Evolutionary conservation across 345 rosid genomes (phyloP).

Genomic region (Citrus australasica): DNA sequence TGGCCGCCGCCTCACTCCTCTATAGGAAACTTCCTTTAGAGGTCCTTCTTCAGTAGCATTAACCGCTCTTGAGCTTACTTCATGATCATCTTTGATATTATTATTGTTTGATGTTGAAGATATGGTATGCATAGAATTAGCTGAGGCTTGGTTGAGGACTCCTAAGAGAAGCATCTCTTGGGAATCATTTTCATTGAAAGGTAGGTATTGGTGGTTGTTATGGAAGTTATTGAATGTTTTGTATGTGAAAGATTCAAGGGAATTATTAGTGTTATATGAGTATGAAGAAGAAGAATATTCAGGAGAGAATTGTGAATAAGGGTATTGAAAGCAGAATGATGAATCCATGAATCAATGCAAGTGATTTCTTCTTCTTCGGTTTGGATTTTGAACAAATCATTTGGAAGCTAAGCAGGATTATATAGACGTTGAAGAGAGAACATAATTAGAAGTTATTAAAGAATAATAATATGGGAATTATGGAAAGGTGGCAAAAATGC

Average conservation of each 20-base stretch:
- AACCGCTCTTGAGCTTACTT: conserved; percentile 21
- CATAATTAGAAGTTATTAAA: neutral
- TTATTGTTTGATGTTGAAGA: neutral
- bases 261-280: neutral
- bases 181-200: conserved; percentile 59
- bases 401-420: conserved; percentile 5
- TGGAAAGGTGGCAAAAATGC: conserved; percentile 20
- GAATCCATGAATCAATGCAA: conserved; percentile 28
- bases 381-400: neutral
- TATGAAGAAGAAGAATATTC: conserved; percentile 25
- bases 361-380: neutral
- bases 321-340: conserved; percentile 26
- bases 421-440: conserved; percentile 23
- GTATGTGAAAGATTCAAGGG: conserved; percentile 20
- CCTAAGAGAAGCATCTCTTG: conserved; percentile 59
- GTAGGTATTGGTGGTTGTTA: conserved; percentile 27
- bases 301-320: conserved; percentile 23
- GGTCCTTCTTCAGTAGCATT: conserved; percentile 14
- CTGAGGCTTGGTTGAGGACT: conserved; percentile 32
- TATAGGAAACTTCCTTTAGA: conserved; percentile 22
- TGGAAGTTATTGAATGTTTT: neutral
- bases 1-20: conserved; percentile 62
- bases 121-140: conserved; percentile 7
- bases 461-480: neutral
- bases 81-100: conserved; percentile 19